phyloP scores from a whole-genome alignment of 345 rosid genomes.

The Pistacia vera region DNA sequence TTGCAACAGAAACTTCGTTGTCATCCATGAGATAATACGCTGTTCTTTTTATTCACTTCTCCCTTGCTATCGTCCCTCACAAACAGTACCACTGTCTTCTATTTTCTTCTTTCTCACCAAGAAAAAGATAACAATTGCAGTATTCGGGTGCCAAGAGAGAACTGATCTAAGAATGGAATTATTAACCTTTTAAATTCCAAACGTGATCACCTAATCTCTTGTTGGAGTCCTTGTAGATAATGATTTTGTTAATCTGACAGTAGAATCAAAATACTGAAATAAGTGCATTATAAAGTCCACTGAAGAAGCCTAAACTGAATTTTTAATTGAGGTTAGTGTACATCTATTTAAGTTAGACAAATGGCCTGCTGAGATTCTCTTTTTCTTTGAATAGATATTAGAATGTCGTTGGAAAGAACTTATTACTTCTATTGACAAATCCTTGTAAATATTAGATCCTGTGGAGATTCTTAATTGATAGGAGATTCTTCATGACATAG shows the following conservation, averaged over 20 bases:
- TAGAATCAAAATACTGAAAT: not conserved
- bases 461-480: not conserved
- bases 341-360: not conserved
- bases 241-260: not conserved
- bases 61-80: not conserved
- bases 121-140: not conserved
- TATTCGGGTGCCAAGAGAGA: not conserved
- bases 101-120: not conserved
- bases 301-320: not conserved
- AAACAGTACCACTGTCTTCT: not conserved
- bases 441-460: not conserved
- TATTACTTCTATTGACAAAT: not conserved
- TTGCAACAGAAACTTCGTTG: not conserved
- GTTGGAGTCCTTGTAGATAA: not conserved
- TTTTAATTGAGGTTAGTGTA: not conserved
- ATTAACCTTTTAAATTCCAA: not conserved
- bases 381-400: not conserved
- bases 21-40: not conserved
- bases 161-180: not conserved
- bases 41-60: not conserved
- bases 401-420: not conserved
- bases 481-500: no score
- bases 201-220: not conserved
- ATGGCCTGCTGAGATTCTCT: not conserved
- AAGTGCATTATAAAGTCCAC: not conserved